A percentile compares a stretch with the other conserved stretches of the same genome.
phyloP scores from a whole-genome alignment of 345 rosid species.

The Cardamine chenopodiifolia region DNA sequence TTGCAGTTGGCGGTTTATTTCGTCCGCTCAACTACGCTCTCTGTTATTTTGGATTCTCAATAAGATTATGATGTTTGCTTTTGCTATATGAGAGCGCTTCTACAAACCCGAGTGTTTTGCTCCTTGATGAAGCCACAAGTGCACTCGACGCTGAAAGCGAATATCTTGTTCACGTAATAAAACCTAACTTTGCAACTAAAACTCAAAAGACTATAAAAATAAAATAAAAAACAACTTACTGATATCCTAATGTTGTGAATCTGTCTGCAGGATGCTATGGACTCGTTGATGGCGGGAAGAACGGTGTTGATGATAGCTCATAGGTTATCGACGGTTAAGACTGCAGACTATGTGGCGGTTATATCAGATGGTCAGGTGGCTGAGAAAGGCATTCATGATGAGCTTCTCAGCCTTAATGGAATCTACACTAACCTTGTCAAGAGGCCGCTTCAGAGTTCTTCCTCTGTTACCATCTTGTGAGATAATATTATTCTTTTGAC shows the following conservation, averaged over 20 bases:
- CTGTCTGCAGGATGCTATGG: slow-evolving; percentile 84
- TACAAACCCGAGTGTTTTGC: slow-evolving; percentile 86
- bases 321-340: slow-evolving; percentile 84
- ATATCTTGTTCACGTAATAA: slow-evolving; percentile 81
- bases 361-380: slow-evolving; percentile 81
- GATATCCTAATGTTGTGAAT: not conserved
- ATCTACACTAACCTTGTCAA: slow-evolving; percentile 64
- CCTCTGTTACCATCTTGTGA: slow-evolving; percentile 34
- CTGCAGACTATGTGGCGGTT: slow-evolving; percentile 84
- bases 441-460: slow-evolving; percentile 64
- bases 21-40: too few relatives aligned
- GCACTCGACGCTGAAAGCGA: slow-evolving; percentile 97
- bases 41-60: too few relatives aligned
- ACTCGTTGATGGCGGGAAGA: slow-evolving; percentile 88
- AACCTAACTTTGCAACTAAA: not conserved
- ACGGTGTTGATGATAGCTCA: slow-evolving; percentile 96
- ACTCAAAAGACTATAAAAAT: not conserved
- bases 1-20: too few relatives aligned
- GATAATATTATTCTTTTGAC: slow-evolving; percentile 17
- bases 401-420: slow-evolving; percentile 51
- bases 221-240: not conserved
- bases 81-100: slow-evolving; percentile 78
- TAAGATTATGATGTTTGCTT: too few relatives aligned
- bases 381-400: slow-evolving; percentile 63
- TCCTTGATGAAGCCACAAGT: slow-evolving; percentile 95